A percentile compares a stretch with the other conserved stretches of the same genome.
Evolutionary conservation across 2,329 filamentous ascomycete genomes (phyloP).

Genomic region (Rhinocladiella similis): DNA sequence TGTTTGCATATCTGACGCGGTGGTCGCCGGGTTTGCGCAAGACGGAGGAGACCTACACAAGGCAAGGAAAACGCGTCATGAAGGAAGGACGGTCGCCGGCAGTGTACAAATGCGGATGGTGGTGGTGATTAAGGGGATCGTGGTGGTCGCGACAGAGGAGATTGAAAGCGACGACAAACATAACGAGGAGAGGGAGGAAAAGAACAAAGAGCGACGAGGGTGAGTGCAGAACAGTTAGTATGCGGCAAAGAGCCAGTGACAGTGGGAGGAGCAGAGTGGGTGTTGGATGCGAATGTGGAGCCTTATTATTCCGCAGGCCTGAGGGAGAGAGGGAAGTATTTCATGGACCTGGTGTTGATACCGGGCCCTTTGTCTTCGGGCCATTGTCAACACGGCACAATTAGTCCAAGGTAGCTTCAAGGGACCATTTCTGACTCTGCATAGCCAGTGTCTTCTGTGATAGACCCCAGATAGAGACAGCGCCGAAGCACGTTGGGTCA

Average conservation of each 20-base stretch:
- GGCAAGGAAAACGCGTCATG: conserved; percentile 23
- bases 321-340: background rate
- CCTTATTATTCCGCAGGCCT: conserved; percentile 9
- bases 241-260: conserved; percentile 7
- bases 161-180: conserved; percentile 12
- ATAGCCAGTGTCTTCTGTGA: background rate
- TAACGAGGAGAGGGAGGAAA: conserved; percentile 18
- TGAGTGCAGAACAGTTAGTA: conserved; percentile 3
- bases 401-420: too few relatives aligned
- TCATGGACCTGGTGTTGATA: too few relatives aligned
- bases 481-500: too few relatives aligned
- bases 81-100: conserved; percentile 3
- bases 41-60: conserved; percentile 19
- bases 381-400: background rate
- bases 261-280: conserved; percentile 12
- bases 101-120: conserved; percentile 7
- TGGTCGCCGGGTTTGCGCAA: conserved; percentile 7
- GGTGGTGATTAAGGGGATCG: background rate
- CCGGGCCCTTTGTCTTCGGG: background rate
- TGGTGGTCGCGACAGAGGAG: conserved; percentile 11
- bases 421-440: too few relatives aligned
- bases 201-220: conserved; percentile 18
- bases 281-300: conserved; percentile 15
- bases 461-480: background rate
- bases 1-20: conserved; percentile 3